Conservation (phyloP, 2,329 filamentous ascomycete species). For the Diaporthe longicolla region DNA sequence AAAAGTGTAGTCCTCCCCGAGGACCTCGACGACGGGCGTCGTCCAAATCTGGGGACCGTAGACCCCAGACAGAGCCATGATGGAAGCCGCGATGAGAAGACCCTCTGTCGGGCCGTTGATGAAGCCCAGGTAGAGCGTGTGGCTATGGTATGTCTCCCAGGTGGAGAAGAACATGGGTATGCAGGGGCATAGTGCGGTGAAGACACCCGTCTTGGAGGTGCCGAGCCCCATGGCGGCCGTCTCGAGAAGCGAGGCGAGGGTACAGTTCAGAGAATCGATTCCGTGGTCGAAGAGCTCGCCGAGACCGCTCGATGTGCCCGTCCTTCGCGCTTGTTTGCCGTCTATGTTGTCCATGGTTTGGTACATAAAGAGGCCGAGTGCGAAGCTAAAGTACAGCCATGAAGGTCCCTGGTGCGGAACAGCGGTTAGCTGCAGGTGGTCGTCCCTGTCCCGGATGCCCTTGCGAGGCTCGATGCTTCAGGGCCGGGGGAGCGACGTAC, state of each 20-base stretch:
- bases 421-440: conserved; percentile 38
- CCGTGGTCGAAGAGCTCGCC: conserved; percentile 99
- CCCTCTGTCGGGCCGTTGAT: conserved; percentile 99
- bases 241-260: conserved; percentile 89
- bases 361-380: conserved; percentile 97
- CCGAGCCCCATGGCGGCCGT: conserved; percentile 95
- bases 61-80: conserved; percentile 90
- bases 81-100: conserved; percentile 85
- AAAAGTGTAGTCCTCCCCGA: conserved; percentile 71
- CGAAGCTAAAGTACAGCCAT: conserved; percentile 97
- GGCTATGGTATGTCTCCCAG: conserved; percentile 99
- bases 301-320: conserved; percentile 92
- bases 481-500: conserved; percentile 68
- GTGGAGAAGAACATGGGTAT: conserved; percentile 99
- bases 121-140: conserved; percentile 94
- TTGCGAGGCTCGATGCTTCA: conserved; percentile 16
- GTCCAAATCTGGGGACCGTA: conserved; percentile 93
- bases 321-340: conserved; percentile 95
- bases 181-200: conserved; percentile 91
- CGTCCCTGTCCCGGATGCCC: not conserved
- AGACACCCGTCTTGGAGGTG: conserved; percentile 85
- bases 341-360: conserved; percentile 99
- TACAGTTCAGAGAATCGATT: conserved; percentile 98
- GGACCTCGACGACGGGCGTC: conserved; percentile 76
- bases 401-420: conserved; percentile 76